Base-by-base conservation (phyloP, 2,329 filamentous ascomycete species). In the Purpureocillium lavendulum region DNA sequence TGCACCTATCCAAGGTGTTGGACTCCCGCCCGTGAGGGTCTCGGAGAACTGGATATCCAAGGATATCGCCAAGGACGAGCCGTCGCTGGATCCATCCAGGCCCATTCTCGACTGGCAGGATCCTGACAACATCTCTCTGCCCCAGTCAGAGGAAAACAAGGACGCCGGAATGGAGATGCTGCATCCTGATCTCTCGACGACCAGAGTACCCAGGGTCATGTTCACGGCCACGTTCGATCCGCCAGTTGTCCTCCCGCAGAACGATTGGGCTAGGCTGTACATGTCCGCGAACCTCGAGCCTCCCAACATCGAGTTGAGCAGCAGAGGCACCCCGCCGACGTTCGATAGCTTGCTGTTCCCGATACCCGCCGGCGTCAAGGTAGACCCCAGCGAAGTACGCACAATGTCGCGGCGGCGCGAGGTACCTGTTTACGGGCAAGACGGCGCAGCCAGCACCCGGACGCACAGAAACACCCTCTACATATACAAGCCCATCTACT, bases 181-280 rank as follows among this genome's bases (percentile, higher is more conserved):
- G 28, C 66, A 71, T n/a, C 57, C 65, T 43, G 49, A 62, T 45
- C 54, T 60, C 33, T 56, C 66, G 14, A 65, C 58, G 3, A 65
- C 68, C 2, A 77, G 77, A 45, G 67, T 84, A 4, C 82, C 83
- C 4, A 77, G 86, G 38, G 78, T 86, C 43, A 77, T 82, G 47
- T 92, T 92, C 57, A 75, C 82, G 33, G 84, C 83, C 3, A 77
- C 74, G 10, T 80, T 92, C 38, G 77, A 86, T 40, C 87, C 86
- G 2, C 83, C 86, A 0, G 62, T 94, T 9, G 71, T 82, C 11
- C 68, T 92, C 4, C 81, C 86, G 0, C 73, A 79, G 34, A 67
- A 67, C 29, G 70, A 81, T 14, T 82, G 81, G 52, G 66, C 73
- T 42, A 72, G 78, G 18, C 69, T 89, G 7, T 72, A 81, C 45